phyloP scores from a whole-genome alignment of 2,329 filamentous ascomycete species.

The Lasiodiplodia theobromae region DNA sequence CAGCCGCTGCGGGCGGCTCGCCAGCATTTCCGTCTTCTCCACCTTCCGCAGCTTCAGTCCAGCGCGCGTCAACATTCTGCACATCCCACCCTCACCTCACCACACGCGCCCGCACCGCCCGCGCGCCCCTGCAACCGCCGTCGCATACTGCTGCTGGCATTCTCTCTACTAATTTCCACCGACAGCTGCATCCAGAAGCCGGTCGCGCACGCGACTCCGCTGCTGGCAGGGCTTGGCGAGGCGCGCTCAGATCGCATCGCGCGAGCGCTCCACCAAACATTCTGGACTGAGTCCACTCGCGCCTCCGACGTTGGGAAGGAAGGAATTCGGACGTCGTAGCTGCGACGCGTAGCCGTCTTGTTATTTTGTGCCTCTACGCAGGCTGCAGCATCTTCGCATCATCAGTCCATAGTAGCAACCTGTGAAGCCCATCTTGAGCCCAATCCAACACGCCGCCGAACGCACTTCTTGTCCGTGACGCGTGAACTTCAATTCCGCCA shows the following conservation, averaged over 20 bases:
- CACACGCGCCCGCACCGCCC: constrained; percentile 16
- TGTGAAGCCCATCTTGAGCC: constrained; percentile 40
- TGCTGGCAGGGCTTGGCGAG: constrained; percentile 25
- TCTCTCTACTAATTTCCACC: constrained; percentile 13
- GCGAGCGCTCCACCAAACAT: background rate
- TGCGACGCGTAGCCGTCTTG: constrained; percentile 24
- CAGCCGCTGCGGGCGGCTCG: background rate
- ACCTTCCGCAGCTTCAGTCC: constrained; percentile 17
- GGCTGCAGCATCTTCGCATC: constrained; percentile 27
- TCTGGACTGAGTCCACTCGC: background rate
- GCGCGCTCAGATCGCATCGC: constrained; percentile 30
- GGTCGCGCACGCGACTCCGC: constrained; percentile 18
- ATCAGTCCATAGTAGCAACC: constrained; percentile 31
- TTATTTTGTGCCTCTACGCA: constrained; percentile 14
- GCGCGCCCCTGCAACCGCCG: constrained; percentile 11
- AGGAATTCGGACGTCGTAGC: constrained; percentile 15
- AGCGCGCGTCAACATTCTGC: constrained; percentile 24
- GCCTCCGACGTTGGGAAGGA: constrained; percentile 17
- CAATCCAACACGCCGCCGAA: constrained; percentile 15
- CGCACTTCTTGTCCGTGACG: constrained; percentile 27
- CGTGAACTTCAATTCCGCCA: constrained; percentile 44
- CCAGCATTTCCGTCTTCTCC: constrained; percentile 20
- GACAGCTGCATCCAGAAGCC: constrained; percentile 7
- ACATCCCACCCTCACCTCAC: constrained; percentile 19
- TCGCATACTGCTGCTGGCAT: constrained; percentile 12